Percentiles rank a stretch among this genome's conserved stretches.
Evolutionary conservation across 371 early-diverging fungal species (phyloP).

Genomic region (Mucor sp.): DNA sequence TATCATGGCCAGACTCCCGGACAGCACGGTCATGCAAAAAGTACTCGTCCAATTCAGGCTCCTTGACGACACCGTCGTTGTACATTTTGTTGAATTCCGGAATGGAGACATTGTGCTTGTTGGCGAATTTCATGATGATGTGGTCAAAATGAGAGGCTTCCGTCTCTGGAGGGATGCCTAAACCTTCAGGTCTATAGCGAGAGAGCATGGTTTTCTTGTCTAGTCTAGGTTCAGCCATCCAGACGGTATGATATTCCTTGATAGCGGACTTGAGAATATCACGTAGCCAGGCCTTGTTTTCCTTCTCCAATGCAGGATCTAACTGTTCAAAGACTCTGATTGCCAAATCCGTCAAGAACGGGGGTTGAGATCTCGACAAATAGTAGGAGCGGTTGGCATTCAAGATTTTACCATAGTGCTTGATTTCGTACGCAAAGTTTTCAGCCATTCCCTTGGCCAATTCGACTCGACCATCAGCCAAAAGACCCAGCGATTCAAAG

Average conservation of each 20-base stretch:
- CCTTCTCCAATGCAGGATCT: conserved; percentile 39
- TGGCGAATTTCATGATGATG: conserved; percentile 78
- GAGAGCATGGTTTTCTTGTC: conserved; percentile 76
- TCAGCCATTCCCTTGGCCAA: conserved; percentile 91
- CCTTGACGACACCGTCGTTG: conserved; percentile 58
- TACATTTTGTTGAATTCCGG: conserved; percentile 70
- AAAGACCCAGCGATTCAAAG: conserved; percentile 88
- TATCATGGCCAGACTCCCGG: conserved; percentile 95
- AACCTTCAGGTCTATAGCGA: conserved; percentile 83
- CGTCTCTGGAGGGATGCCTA: conserved; percentile 95
- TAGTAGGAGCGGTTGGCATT: conserved; percentile 98
- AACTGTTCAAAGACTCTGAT: conserved; percentile 69
- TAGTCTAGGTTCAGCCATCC: conserved; percentile 81
- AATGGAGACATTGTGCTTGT: conserved; percentile 62
- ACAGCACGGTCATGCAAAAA: conserved; percentile 96
- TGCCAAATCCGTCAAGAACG: conserved; percentile 94
- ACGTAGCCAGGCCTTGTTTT: conserved; percentile 77
- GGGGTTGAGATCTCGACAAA: conserved; percentile 94
- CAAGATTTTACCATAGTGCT: conserved; percentile 94
- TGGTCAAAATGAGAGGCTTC: conserved; percentile 92
- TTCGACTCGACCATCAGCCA: conserved; percentile 77
- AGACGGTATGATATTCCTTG: conserved; percentile 88
- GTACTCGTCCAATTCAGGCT: conserved; percentile 87
- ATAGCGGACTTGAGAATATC: conserved; percentile 75
- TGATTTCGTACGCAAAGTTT: conserved; percentile 92